Evolutionary conservation across 192 early-diverging fungal species (phyloP).

Genomic region (Coemansia sp.): DNA sequence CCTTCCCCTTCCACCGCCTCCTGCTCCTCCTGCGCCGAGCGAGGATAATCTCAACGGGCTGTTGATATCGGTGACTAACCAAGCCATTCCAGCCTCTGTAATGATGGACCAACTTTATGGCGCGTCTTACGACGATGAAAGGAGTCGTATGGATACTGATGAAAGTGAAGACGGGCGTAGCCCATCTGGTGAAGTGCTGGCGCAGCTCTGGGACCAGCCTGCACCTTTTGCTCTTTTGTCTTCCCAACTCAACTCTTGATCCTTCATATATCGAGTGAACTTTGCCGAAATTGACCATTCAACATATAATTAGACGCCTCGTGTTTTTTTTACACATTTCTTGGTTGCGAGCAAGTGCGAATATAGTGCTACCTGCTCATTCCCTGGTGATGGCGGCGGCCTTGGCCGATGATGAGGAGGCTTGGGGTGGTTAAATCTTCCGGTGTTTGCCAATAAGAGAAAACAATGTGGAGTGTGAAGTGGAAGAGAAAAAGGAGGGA

Average conservation of each 20-base stretch:
- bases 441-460: neutral
- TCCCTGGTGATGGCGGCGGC: neutral
- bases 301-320: neutral
- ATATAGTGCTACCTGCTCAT: neutral
- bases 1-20: neutral
- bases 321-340: neutral
- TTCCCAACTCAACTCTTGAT: neutral
- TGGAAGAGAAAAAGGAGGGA: neutral
- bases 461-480: neutral
- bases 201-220: neutral
- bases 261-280: neutral
- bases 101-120: neutral
- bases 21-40: neutral
- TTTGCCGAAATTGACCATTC: neutral
- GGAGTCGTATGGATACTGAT: neutral
- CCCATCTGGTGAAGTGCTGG: too few species aligned
- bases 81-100: neutral
- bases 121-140: neutral
- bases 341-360: neutral
- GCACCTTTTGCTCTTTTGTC: neutral
- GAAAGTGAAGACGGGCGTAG: neutral
- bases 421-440: neutral
- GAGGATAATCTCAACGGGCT: conserved; percentile 1
- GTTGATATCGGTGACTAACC: neutral
- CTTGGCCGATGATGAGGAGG: neutral